Base-by-base conservation (phyloP, 371 early-diverging fungal species). In the Mortierella sp. region DNA sequence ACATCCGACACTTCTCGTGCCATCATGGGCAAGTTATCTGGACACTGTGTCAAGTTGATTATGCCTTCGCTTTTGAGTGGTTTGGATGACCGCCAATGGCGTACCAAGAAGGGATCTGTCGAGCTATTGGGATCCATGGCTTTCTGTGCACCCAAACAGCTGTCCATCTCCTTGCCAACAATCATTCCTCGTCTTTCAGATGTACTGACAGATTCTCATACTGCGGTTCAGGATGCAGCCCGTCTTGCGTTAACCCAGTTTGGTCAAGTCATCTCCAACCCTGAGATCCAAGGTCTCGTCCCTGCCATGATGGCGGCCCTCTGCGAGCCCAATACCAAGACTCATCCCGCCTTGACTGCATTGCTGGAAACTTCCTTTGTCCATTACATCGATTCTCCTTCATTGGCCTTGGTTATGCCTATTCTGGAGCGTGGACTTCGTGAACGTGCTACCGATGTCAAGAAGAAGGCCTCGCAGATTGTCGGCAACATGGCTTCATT, bases 91-190 rank as follows among this genome's bases (percentile, higher is more conserved):
- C 86, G 91, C 63, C 92, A 91, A 66, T 98, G 98, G 98, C 90
- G 99, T 63, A 94, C 98, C 22, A 98, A 98, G 83, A 93, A 92
- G 64, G 99, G 96, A 37, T 91, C 93, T 13, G 92, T 97, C 47
- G 98, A 98, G 73, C 86, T 97, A n/a, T 82, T 98, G 62, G 96
- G 96, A 48, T 84, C 95, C 4, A 98, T 97, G 95, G 97, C 98
- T 0, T 96, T 87, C 78, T 90, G 96, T 73, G 97, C 97, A 6
- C 97, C 98, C n/a, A 94, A 95, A 72, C 98, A 98, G 79, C 85
- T 98, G 19, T 90, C 94, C 4, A 83, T 94, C 17, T 89, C 92
- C 27, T 84, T 98, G 57, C 99, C 99, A 4, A 90, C 89, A 6
- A 92, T 98, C 40, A 91, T 98, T 54, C 99, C 98, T 17, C 88